Percentiles rank a stretch among this genome's conserved stretches.
Evolutionary conservation across 257 asterid genomes (phyloP).

Genomic region (Misopates orontium): DNA sequence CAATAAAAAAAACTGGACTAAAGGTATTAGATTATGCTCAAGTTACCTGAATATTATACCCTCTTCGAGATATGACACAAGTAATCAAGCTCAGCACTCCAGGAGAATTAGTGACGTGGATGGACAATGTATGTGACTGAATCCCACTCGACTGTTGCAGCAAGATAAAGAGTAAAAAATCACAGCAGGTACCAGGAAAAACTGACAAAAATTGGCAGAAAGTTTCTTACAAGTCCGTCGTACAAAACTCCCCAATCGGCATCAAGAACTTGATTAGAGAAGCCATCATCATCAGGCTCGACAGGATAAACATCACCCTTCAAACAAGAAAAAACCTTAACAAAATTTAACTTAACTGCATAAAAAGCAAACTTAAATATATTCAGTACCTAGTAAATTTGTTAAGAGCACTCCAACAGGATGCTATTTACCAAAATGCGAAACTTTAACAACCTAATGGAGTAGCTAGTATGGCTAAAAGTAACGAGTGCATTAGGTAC

Average conservation of each 20-base stretch:
- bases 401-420: too few relatives aligned
- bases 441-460: too few relatives aligned
- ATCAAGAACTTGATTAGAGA: constrained; percentile 67
- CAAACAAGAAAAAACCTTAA: constrained; percentile 22
- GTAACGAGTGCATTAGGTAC: too few relatives aligned
- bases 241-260: constrained; percentile 89
- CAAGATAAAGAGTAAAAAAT: constrained; percentile 25
- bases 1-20: too few relatives aligned
- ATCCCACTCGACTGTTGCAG: constrained; percentile 69
- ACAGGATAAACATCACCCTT: constrained; percentile 96
- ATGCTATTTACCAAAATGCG: too few relatives aligned
- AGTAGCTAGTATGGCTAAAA: too few relatives aligned
- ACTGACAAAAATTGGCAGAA: background rate
- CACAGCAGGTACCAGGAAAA: constrained; percentile 2
- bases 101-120: constrained; percentile 69
- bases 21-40: constrained; percentile 2
- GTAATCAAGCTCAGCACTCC: constrained; percentile 85
- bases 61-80: constrained; percentile 84
- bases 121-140: constrained; percentile 73
- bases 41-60: constrained; percentile 75
- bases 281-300: constrained; percentile 59
- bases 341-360: background rate
- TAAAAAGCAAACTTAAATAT: too few relatives aligned
- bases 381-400: too few relatives aligned
- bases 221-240: constrained; percentile 68